Base-by-base conservation (phyloP, 129 eudicot species). In the Logfia minima region DNA sequence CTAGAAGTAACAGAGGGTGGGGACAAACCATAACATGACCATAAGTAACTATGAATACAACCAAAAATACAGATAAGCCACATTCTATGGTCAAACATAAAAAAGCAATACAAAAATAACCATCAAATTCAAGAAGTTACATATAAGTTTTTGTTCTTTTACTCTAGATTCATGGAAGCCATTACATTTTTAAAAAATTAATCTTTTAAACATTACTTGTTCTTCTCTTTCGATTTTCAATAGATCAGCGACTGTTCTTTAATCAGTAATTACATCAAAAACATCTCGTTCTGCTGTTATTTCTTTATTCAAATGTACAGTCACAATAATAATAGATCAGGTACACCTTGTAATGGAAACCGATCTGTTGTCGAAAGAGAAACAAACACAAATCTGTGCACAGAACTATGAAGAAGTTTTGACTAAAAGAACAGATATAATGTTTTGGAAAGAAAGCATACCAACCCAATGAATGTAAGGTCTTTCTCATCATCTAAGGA, bases 391-490 rank as follows among this genome's bases (percentile, higher is more conserved):
- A 31, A 68, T 34, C 66, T 65, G 66, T 28, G 65, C 56, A 28
- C 56, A 72, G 51, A 17, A 45, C 8, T 63, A 28, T 8, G 62
- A 43, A 28, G 18, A 48, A 48, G n/a, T 48, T 48, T 48, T 48
- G 55, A 13, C 18, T 48, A 48, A 14, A 48, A 4, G 63, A 61
- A 24, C 62, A 68, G 26, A n/a, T 56, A 63, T 31, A 70, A 28
- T 34, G 23, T 63, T 51, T 37, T 52, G 82, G 80, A 79, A 82
- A 83, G 90, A 88, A 84, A 84, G 90, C 96, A 77, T 89, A 95
- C 99, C 99, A 95, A 86, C 90, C 97, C 99, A 92, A 95, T 92
- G 85, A 95, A 95, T 53, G 97, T 95, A 43, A 95, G 94, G 81
- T 91, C 97, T 70, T 88, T 86, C 52, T 95, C 99, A 68, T 95